Percentiles rank a stretch among this genome's conserved stretches.
phyloP scores from a whole-genome alignment of 257 asterid genomes.

The Solanum raphanifolium region DNA sequence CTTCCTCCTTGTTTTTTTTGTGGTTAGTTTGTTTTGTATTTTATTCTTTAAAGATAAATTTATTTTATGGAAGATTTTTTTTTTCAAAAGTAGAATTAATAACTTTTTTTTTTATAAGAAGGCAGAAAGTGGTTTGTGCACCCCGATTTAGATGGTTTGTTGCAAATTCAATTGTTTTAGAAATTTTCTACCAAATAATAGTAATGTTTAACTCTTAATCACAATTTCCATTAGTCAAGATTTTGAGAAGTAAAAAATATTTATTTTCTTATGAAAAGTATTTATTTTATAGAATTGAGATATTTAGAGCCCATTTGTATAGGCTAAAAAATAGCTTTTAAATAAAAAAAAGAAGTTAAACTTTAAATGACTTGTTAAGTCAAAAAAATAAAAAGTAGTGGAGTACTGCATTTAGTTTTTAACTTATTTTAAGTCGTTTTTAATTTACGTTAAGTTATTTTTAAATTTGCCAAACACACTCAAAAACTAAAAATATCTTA shows the following conservation, averaged over 20 bases:
- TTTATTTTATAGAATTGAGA: too few species aligned
- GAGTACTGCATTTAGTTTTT: neutral
- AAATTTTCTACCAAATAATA: too few species aligned
- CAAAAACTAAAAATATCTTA: too few species aligned
- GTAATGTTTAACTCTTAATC: neutral
- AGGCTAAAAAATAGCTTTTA: neutral
- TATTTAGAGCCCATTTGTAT: neutral
- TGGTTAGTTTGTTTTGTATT: neutral
- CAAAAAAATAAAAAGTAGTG: neutral
- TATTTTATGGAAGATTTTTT: neutral
- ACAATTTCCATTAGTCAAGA: neutral
- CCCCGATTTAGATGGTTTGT: neutral
- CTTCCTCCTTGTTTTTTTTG: neutral
- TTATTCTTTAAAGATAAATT: neutral
- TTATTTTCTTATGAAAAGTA: neutral
- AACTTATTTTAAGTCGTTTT: too few species aligned
- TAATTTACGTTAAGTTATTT: too few species aligned
- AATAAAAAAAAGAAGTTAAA: too few species aligned
- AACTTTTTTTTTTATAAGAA: neutral
- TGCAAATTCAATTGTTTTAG: neutral
- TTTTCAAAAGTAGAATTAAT: neutral
- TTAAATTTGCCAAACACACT: neutral
- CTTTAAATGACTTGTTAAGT: neutral
- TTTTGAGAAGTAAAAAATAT: neutral
- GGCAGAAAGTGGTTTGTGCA: neutral